A percentile compares a stretch with the other conserved stretches of the same genome.
Conservation (phyloP, 1,284 basidiomycete genomes). For the Tilletia indica region DNA sequence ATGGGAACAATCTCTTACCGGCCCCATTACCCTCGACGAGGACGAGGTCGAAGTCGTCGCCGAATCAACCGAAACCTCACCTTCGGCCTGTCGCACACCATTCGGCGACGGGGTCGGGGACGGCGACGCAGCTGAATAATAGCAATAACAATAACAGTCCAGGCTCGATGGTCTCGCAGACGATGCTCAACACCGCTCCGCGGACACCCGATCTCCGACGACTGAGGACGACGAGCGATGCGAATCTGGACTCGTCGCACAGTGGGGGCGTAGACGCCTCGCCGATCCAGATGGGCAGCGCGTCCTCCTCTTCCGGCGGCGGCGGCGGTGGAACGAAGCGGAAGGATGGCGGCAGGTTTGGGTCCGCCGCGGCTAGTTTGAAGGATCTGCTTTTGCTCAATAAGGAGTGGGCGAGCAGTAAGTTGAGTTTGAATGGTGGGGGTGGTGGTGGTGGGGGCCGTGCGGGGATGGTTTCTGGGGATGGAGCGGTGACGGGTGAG, state of each 20-base stretch:
- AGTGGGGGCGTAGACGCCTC: neutral
- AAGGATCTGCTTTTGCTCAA: constrained; percentile 11
- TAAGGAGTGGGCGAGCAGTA: neutral
- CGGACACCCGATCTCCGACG: neutral
- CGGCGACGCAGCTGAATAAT: no score
- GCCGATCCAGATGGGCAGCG: neutral
- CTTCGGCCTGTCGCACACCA: neutral
- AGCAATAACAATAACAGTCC: neutral
- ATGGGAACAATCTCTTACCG: constrained; percentile 1
- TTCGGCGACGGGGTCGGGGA: no score
- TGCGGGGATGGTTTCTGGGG: no score
- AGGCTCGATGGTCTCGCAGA: neutral
- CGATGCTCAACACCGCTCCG: neutral
- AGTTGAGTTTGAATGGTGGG: no score
- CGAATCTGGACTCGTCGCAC: neutral
- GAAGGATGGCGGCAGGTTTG: neutral
- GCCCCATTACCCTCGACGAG: neutral
- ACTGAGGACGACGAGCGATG: constrained; percentile 16
- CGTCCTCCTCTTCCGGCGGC: neutral
- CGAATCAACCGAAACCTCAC: neutral
- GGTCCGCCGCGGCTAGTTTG: neutral
- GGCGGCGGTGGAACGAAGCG: neutral
- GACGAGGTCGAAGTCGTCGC: constrained; percentile 5
- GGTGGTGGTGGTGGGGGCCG: no score
- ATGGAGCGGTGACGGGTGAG: no score